These are phyloP conservation scores for Acer negundo DNA, from an alignment of 345 rosid species.

Conservation along the genomic window DNA sequence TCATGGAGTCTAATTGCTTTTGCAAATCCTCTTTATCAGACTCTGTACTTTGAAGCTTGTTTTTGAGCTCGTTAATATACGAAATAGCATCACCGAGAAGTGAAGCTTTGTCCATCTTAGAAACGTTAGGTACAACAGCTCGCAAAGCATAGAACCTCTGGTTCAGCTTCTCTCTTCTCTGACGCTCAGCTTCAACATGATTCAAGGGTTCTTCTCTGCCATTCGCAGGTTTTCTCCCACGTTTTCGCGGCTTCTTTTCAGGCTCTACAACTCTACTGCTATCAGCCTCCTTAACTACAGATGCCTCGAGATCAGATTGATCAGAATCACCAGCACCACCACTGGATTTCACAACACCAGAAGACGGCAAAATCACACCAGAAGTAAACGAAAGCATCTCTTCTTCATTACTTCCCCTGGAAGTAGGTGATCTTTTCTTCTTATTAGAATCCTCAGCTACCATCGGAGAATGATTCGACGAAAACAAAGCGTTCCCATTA, in stretches of 20 bases:
- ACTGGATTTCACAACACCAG: slow-evolving; percentile 52
- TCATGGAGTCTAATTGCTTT: slow-evolving; percentile 60
- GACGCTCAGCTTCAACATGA: slow-evolving; percentile 98
- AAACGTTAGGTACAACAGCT: slow-evolving; percentile 92
- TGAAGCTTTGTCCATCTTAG: slow-evolving; percentile 99
- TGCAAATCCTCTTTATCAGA: slow-evolving; percentile 65
- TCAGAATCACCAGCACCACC: slow-evolving; percentile 76
- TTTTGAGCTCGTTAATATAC: slow-evolving; percentile 82
- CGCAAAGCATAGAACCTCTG: slow-evolving; percentile 83
- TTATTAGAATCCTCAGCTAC: slow-evolving; percentile 59
- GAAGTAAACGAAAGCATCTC: slow-evolving; percentile 85
- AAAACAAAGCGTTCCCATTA: slow-evolving; percentile 45
- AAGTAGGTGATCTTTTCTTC: slow-evolving; percentile 64
- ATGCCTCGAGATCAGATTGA: slow-evolving; percentile 93
- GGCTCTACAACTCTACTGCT: slow-evolving; percentile 65
- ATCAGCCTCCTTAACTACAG: slow-evolving; percentile 69
- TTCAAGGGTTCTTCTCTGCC: slow-evolving; percentile 96
- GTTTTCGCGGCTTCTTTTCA: slow-evolving; percentile 82
- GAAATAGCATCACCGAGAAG: slow-evolving; percentile 88
- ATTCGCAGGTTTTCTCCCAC: slow-evolving; percentile 95
- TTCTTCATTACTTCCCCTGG: slow-evolving; percentile 73
- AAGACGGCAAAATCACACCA: slow-evolving; percentile 60
- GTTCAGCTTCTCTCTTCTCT: slow-evolving; percentile 95
- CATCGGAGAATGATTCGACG: slow-evolving; percentile 50
- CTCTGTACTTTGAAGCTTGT: slow-evolving; percentile 56